Evolutionary conservation across 441 rosid species (phyloP).

Genomic region (Manihot esculenta): DNA sequence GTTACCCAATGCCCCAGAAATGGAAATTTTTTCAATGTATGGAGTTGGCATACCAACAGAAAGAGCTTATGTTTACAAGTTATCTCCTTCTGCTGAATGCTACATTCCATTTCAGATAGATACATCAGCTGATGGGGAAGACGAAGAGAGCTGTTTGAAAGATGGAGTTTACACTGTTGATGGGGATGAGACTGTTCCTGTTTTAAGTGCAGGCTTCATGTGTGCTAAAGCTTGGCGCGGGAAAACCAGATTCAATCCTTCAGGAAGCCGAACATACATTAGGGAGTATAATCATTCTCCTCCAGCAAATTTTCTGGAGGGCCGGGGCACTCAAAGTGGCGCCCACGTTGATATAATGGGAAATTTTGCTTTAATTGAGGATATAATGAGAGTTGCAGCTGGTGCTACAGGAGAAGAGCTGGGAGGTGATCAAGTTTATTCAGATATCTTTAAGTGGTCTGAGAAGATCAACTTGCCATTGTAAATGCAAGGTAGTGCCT

Average conservation of each 20-base stretch:
- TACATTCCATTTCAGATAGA: constrained; percentile 88
- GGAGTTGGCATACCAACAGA: constrained; percentile 98
- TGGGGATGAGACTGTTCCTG: constrained; percentile 96
- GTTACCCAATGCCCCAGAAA: constrained; percentile 89
- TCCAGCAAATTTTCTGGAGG: constrained; percentile 83
- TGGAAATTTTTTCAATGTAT: constrained; percentile 85
- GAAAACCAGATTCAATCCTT: constrained; percentile 89
- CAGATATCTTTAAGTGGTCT: constrained; percentile 81
- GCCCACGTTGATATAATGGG: constrained; percentile 97
- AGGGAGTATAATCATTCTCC: constrained; percentile 88
- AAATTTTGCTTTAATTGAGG: constrained; percentile 89
- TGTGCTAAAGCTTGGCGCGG: constrained; percentile 99
- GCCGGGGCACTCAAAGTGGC: constrained; percentile 91
- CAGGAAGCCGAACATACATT: constrained; percentile 62
- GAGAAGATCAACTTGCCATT: constrained; percentile 67
- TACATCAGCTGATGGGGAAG: constrained; percentile 61
- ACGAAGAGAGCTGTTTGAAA: constrained; percentile 64
- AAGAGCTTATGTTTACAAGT: constrained; percentile 78
- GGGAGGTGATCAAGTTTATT: constrained; percentile 81
- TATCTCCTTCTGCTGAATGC: constrained; percentile 70
- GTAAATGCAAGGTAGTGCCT: constrained; percentile 23
- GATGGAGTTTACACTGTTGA: constrained; percentile 87
- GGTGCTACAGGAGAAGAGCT: constrained; percentile 79
- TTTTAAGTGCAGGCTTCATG: constrained; percentile 89
- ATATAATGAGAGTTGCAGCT: constrained; percentile 82